Conservation (phyloP, 192 early-diverging fungal species). For the Oehlia diaphana region DNA sequence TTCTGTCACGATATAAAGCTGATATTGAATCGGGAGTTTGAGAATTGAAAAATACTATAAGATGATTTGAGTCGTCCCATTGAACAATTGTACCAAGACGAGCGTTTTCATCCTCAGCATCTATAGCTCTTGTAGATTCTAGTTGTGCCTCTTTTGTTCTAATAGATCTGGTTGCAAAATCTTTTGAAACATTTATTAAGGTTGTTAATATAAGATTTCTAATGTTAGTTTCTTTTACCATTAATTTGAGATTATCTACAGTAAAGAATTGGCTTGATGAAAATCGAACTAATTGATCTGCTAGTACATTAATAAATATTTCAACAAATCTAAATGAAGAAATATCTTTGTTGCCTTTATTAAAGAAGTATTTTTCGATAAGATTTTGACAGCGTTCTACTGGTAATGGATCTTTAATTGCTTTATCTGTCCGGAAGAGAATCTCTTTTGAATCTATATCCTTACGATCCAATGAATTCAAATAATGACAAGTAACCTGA, state of each 20-base stretch:
- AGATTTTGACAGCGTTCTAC: constrained; percentile 3
- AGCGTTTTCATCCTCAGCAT: background rate
- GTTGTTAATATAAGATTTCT: constrained; percentile 11
- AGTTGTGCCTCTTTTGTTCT: background rate
- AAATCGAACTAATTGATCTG: constrained; percentile 34
- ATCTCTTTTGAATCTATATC: constrained; percentile 18
- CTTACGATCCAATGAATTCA: background rate
- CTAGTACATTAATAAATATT: constrained; percentile 32
- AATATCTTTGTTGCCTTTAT: background rate
- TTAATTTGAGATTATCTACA: constrained; percentile 27
- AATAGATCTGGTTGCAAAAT: constrained; percentile 18
- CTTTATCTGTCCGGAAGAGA: background rate
- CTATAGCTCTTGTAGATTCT: background rate
- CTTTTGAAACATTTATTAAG: constrained; percentile 4
- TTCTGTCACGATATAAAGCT: constrained; percentile 10
- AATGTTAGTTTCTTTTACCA: constrained; percentile 16
- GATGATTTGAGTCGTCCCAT: background rate
- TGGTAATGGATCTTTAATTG: background rate
- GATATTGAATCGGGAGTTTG: background rate
- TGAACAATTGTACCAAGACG: background rate
- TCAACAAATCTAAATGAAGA: constrained; percentile 30
- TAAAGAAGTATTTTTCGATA: constrained; percentile 30
- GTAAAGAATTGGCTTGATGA: constrained; percentile 26
- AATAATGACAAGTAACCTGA: constrained; percentile 22
- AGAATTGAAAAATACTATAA: constrained; percentile 21